Conservation (phyloP, 176 grass and related monocot species). For the Rhipidocladum racemiflorum region DNA sequence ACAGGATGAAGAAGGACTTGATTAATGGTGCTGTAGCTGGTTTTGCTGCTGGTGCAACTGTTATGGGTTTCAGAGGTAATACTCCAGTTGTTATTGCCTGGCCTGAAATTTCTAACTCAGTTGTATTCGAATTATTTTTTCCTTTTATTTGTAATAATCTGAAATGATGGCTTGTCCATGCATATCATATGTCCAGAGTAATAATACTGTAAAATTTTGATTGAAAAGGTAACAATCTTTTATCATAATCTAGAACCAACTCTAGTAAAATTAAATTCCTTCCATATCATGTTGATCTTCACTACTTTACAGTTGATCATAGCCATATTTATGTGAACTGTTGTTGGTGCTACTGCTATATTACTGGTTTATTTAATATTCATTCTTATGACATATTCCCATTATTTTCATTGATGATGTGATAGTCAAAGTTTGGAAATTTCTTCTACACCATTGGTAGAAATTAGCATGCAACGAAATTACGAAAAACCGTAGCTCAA, state of each 20-base stretch:
- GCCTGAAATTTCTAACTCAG: constrained; percentile 4
- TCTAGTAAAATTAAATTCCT: background rate
- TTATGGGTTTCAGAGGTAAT: constrained; percentile 49
- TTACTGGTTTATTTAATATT: constrained; percentile 1
- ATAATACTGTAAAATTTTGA: background rate
- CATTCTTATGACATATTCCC: background rate
- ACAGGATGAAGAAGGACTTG: constrained; percentile 54
- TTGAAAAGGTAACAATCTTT: background rate
- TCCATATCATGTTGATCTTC: background rate
- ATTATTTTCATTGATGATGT: background rate
- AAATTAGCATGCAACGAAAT: background rate
- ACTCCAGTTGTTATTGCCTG: constrained; percentile 1
- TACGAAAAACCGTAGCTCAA: background rate
- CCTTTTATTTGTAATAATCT: background rate
- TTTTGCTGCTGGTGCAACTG: constrained; percentile 53
- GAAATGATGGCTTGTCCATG: background rate
- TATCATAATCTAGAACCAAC: background rate
- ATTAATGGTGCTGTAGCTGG: constrained; percentile 52
- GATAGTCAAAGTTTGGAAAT: background rate
- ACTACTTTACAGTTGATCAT: background rate
- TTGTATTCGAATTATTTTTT: background rate
- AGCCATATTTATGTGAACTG: background rate
- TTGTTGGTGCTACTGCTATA: background rate
- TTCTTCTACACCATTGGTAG: background rate
- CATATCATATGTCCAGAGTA: background rate